Base-by-base conservation (phyloP, 345 rosid species). In the Salix exigua region DNA sequence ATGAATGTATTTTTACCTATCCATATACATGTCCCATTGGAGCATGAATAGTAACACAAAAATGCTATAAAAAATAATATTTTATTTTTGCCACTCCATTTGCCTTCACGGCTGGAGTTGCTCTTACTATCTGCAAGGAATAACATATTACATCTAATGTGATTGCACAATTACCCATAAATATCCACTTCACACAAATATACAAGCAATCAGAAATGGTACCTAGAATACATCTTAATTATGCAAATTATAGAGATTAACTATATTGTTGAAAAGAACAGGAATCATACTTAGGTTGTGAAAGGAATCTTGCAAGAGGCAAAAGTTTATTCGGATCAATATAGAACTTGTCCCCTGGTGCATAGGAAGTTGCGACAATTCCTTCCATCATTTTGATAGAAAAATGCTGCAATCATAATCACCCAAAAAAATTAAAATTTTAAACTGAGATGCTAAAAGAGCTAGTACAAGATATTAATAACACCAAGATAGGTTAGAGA, bases 321-420 rank as follows among this genome's bases (percentile, higher is more conserved):
- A 93, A 83, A 44, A 96, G 97, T 85, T 90, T 94, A 33, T 16
- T 44, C 0, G 98, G 98, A 71, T 93, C 92, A 46, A 96, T 93
- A 83, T 35, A 96, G 83, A 96, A 96, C 87, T 91, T 96, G 70
- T 93, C 97, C 18, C 99, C 98, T 0, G 68, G 50, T 0, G 83
- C 5, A 73, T 92, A 93, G 10, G 97, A 91, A 75, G 96, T 91
- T 1, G 99, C 98, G 40, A 93, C 91, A 73, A 96, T 92, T 66
- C 98, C 99, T 86, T 90, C 97, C 92, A 89, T 88, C 99, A 96
- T 86, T 82, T 93, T 93, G 82, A 96, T 58, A 6, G 99, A 93
- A 83, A 96, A 96, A 73, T 76, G 80, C 90, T 89, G 86, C 76
- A 85, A 66, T 17, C 16, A 23, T 12, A 37, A 31, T 1, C 9